These are phyloP conservation scores for Trametes versicolor DNA, from an alignment of 1,284 basidiomycete genomes.

Conservation along the genomic window DNA sequence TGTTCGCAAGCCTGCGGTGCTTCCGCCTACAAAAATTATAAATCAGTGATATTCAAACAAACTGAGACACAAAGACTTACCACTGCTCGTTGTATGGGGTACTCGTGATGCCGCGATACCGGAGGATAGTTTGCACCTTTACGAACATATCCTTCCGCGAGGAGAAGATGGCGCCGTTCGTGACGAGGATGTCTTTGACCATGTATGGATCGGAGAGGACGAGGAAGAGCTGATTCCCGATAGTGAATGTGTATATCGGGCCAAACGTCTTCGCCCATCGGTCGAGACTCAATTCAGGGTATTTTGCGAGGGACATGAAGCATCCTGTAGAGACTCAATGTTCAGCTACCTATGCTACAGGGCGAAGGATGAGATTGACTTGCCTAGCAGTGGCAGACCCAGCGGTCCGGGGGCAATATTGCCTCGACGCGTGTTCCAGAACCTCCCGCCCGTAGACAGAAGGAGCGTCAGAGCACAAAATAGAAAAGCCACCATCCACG, in stretches of 20 bases:
- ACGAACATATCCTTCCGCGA: constrained; percentile 53
- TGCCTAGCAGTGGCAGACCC: neutral
- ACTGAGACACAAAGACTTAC: constrained; percentile 36
- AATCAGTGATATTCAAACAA: neutral
- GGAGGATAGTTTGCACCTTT: constrained; percentile 53
- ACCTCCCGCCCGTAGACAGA: no score
- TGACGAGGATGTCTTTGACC: constrained; percentile 53
- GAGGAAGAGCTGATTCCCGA: constrained; percentile 55
- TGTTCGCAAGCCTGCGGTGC: constrained; percentile 50
- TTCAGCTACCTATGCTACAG: neutral
- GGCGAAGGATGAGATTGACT: neutral
- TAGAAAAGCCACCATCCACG: no score
- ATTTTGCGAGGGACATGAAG: constrained; percentile 44
- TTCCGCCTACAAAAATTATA: constrained; percentile 44
- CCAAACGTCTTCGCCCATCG: constrained; percentile 52
- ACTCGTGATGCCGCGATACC: constrained; percentile 53
- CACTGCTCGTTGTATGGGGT: constrained; percentile 52
- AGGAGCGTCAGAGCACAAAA: no score
- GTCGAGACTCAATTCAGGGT: constrained; percentile 50
- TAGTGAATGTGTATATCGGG: constrained; percentile 51
- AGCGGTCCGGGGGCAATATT: neutral
- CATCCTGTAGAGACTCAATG: constrained; percentile 9
- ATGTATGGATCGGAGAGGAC: constrained; percentile 52
- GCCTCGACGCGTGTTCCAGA: no score
- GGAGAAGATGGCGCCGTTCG: constrained; percentile 55